phyloP scores from a whole-genome alignment of 257 asterid species.

The Leptodermis oblonga region DNA sequence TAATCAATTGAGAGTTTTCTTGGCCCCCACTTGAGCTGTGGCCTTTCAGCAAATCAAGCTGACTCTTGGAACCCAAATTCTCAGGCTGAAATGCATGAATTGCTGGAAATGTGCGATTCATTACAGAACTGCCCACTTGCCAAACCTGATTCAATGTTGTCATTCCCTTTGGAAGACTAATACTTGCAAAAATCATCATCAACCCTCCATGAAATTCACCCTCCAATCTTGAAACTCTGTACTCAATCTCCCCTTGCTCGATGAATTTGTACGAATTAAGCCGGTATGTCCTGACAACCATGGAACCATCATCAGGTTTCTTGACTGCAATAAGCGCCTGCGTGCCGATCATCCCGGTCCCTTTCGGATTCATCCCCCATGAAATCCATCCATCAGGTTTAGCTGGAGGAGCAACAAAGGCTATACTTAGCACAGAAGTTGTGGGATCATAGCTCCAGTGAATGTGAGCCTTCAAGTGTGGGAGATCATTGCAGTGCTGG shows the following conservation, averaged over 20 bases:
- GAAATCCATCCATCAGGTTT: constrained; percentile 75
- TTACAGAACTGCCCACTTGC: constrained; percentile 23
- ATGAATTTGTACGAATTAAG: constrained; percentile 42
- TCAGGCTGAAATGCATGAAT: constrained; percentile 17
- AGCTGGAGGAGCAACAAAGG: constrained; percentile 56
- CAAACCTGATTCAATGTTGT: constrained; percentile 29
- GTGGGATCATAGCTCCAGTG: constrained; percentile 53
- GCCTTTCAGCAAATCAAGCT: constrained; percentile 8
- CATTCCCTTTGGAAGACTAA: constrained; percentile 16
- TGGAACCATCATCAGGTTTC: constrained; percentile 28
- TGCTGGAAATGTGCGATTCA: background rate
- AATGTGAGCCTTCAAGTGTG: constrained; percentile 49
- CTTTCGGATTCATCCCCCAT: constrained; percentile 81
- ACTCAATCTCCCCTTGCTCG: constrained; percentile 24
- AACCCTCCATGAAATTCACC: constrained; percentile 15
- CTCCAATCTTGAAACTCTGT: constrained; percentile 34
- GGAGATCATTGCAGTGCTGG: constrained; percentile 67
- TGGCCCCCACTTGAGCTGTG: constrained; percentile 6
- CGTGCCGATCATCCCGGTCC: constrained; percentile 66
- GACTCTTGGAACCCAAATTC: constrained; percentile 11
- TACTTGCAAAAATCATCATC: constrained; percentile 22
- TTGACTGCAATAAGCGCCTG: constrained; percentile 55
- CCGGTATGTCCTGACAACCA: constrained; percentile 40
- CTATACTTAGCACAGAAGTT: constrained; percentile 35
- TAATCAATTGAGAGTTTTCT: background rate